Evolutionary conservation across 1,284 basidiomycete species (phyloP).

Genomic region (Moesziomyces globuligerus): DNA sequence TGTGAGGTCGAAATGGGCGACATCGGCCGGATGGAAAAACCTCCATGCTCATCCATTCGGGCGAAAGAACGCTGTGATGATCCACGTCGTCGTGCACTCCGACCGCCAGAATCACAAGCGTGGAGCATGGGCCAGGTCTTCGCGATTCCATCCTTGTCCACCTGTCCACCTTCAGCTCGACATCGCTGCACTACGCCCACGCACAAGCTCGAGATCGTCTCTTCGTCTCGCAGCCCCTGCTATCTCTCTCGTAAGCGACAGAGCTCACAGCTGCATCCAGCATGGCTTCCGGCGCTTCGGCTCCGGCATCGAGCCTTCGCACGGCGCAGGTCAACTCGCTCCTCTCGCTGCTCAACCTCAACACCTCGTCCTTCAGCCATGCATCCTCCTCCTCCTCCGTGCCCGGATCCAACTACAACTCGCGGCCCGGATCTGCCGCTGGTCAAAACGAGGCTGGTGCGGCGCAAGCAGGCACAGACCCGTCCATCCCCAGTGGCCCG

Average conservation of each 20-base stretch:
- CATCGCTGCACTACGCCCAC: too few relatives aligned
- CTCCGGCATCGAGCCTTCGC: conserved; percentile 48
- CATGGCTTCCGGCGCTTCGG: conserved; percentile 26
- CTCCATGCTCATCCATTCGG: too few relatives aligned
- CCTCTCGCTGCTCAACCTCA: conserved; percentile 63
- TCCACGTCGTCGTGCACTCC: not conserved
- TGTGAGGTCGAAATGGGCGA: not conserved
- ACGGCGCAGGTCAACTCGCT: conserved; percentile 60
- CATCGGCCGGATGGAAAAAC: too few relatives aligned
- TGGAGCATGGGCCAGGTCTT: not conserved
- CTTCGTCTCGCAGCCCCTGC: too few relatives aligned
- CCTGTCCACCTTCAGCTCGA: too few relatives aligned
- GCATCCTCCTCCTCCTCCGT: conserved; percentile 35
- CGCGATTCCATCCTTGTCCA: too few relatives aligned
- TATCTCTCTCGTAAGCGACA: not conserved
- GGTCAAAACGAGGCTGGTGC: conserved; percentile 15
- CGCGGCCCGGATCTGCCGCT: conserved; percentile 34
- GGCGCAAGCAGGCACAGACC: conserved; percentile 7
- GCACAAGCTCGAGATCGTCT: not conserved
- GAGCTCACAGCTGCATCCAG: not conserved
- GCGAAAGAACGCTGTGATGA: not conserved
- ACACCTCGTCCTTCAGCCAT: conserved; percentile 52
- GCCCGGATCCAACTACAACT: conserved; percentile 42
- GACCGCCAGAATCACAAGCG: too few relatives aligned
- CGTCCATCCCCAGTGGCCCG: conserved; percentile 70